Base-by-base conservation (phyloP, 768 basidiomycete species). In the Pseudohyphozyma bogoriensis region DNA sequence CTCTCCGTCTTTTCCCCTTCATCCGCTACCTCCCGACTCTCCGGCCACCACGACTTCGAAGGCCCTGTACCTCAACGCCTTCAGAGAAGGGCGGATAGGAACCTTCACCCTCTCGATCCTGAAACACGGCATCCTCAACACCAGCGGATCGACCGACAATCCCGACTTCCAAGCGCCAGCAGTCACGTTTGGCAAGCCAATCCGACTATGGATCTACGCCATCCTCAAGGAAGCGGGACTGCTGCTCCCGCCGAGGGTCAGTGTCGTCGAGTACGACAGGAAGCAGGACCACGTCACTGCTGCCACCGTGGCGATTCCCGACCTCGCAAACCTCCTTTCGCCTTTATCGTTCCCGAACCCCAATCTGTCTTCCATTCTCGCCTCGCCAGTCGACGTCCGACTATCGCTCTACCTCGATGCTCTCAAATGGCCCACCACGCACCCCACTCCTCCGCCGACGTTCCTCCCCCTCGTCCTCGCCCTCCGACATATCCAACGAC, bases 71-170 rank as follows among this genome's bases (percentile, higher is more conserved):
- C n/a, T 45, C n/a, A 20, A 32, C 8, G 60, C 64, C 26, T 66
- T 59, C 60, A 46, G 39, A 24, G 0, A 11, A 1, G 53, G 60
- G 4, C 60, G 26, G 3, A 51, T 66, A 4, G 58, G 57, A 13
- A 49, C 44, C 3, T 62, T 62, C 49, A 0, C 44, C 31, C 51
- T 62, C 11, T 51, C 58, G 51, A 31, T 59, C 26, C 54, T 66
- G 45, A 66, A 66, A 47, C 64, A 66, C 55, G 36, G 46, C 18
- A 40, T 32, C 3, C 60, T 66, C 50, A 12, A 50, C 3, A 9
- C 47, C 2, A 57, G 55, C 11, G 60, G 60, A 0, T 7, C 20
- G 3, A 45, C 62, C 55, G 64, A 66, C 45, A 26, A 20, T 0
- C 58, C 57, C 15, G 51, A 62, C 11, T 39, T 9, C 24, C 40